Evolutionary conservation across 2,329 filamentous ascomycete genomes (phyloP).

Genomic region (Parastagonospora nodorum): DNA sequence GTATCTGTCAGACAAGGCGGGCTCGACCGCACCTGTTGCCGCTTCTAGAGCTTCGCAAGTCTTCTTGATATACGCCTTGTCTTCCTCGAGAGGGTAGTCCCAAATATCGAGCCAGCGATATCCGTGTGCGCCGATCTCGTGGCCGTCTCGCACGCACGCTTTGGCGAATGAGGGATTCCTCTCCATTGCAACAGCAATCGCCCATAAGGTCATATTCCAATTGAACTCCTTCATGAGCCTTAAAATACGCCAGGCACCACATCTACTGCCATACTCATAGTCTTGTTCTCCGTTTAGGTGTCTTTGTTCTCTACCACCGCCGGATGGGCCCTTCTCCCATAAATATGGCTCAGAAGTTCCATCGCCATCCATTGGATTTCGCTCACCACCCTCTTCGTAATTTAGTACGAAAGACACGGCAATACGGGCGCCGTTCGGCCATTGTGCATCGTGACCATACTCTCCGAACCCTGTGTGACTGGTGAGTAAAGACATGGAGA

Average conservation of each 20-base stretch:
- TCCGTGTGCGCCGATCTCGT: slow-evolving; percentile 57
- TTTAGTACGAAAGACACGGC: slow-evolving; percentile 48
- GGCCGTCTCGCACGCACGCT: slow-evolving; percentile 54
- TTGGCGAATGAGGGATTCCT: slow-evolving; percentile 54
- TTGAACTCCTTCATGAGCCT: slow-evolving; percentile 54
- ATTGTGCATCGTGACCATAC: slow-evolving; percentile 42
- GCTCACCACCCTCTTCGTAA: slow-evolving; percentile 44
- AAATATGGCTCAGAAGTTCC: slow-evolving; percentile 36
- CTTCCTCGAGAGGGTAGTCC: slow-evolving; percentile 52
- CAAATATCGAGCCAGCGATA: slow-evolving; percentile 59
- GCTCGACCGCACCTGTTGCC: slow-evolving; percentile 20
- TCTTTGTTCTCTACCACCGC: slow-evolving; percentile 46
- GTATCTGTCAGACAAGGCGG: background rate
- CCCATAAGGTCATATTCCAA: slow-evolving; percentile 59
- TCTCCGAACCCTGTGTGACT: slow-evolving; percentile 51
- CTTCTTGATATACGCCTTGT: slow-evolving; percentile 55
- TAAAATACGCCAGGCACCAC: slow-evolving; percentile 57
- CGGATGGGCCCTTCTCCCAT: slow-evolving; percentile 45
- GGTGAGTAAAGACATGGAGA: background rate
- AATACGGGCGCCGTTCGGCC: slow-evolving; percentile 46
- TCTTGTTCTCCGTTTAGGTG: slow-evolving; percentile 56
- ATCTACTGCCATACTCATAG: slow-evolving; percentile 58
- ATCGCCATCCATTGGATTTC: slow-evolving; percentile 41
- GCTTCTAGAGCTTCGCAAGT: slow-evolving; percentile 50
- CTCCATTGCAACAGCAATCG: slow-evolving; percentile 56